phyloP scores from a whole-genome alignment of 495 filamentous ascomycete species.

The Bacidia gigantensis region DNA sequence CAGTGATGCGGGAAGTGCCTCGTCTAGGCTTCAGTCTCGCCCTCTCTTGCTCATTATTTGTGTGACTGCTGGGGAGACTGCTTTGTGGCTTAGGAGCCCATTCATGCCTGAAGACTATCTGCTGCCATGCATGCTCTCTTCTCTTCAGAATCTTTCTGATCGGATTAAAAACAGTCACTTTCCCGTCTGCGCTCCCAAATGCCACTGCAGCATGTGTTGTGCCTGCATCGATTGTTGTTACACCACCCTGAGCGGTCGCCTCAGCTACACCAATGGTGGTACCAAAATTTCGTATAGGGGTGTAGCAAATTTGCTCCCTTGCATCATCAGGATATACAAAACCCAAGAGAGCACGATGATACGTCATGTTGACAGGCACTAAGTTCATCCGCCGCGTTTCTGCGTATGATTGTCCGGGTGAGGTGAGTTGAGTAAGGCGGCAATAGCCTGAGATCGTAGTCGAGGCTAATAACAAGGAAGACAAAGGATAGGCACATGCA shows the following conservation, averaged over 20 bases:
- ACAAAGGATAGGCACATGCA: constrained; percentile 43
- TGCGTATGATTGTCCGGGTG: constrained; percentile 34
- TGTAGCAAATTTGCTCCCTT: constrained; percentile 34
- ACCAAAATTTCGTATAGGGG: constrained; percentile 43
- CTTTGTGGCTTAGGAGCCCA: constrained; percentile 27
- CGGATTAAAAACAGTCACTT: constrained; percentile 42
- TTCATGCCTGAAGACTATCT: constrained; percentile 50
- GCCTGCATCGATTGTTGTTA: constrained; percentile 29
- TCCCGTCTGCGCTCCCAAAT: constrained; percentile 43
- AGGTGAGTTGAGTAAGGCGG: constrained; percentile 40
- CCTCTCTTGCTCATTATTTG: background rate
- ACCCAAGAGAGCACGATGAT: constrained; percentile 41
- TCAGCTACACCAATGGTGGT: constrained; percentile 26
- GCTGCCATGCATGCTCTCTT: constrained; percentile 42
- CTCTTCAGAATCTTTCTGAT: constrained; percentile 37
- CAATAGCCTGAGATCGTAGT: constrained; percentile 45
- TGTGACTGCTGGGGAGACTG: constrained; percentile 9
- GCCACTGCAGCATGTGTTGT: constrained; percentile 40
- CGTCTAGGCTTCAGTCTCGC: constrained; percentile 12
- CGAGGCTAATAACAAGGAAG: constrained; percentile 40
- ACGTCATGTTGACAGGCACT: constrained; percentile 34
- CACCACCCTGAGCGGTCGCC: background rate
- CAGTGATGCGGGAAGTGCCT: constrained; percentile 41
- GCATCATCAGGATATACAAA: constrained; percentile 45
- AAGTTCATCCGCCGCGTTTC: constrained; percentile 39